Evolutionary conservation across 108 stramenopile species (phyloP).

Genomic region (Nitzschia inconspicua): DNA sequence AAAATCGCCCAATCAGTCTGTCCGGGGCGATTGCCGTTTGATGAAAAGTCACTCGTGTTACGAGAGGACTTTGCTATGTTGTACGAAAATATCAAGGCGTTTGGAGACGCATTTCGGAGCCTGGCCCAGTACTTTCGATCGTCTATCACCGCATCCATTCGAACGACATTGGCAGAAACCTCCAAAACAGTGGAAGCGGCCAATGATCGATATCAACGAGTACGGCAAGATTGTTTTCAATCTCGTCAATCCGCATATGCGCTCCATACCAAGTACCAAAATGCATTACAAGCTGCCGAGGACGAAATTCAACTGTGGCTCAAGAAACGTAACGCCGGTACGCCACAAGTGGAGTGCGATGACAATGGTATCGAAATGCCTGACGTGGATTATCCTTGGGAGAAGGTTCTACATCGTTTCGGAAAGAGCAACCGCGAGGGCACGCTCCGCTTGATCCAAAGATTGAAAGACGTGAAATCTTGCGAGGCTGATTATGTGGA

Average conservation of each 20-base stretch:
- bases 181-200: background rate
- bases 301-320: constrained; percentile 13
- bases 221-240: constrained; percentile 5
- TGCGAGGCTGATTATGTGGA: constrained; percentile 33
- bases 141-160: background rate
- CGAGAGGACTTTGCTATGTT: background rate
- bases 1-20: constrained; percentile 5
- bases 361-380: background rate
- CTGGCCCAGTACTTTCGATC: constrained; percentile 4
- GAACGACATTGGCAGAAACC: constrained; percentile 1
- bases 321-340: background rate
- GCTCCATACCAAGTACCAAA: constrained; percentile 3
- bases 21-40: constrained; percentile 5
- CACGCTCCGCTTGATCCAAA: constrained; percentile 12
- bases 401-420: constrained; percentile 8
- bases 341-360: background rate
- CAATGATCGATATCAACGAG: constrained; percentile 7
- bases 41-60: constrained; percentile 1
- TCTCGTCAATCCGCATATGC: constrained; percentile 2
- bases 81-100: background rate
- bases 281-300: constrained; percentile 8
- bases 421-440: constrained; percentile 7
- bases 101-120: constrained; percentile 1
- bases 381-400: constrained; percentile 15
- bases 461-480: constrained; percentile 30